phyloP scores from a whole-genome alignment of 371 early-diverging fungal species.

The Capniomyces stellatus region DNA sequence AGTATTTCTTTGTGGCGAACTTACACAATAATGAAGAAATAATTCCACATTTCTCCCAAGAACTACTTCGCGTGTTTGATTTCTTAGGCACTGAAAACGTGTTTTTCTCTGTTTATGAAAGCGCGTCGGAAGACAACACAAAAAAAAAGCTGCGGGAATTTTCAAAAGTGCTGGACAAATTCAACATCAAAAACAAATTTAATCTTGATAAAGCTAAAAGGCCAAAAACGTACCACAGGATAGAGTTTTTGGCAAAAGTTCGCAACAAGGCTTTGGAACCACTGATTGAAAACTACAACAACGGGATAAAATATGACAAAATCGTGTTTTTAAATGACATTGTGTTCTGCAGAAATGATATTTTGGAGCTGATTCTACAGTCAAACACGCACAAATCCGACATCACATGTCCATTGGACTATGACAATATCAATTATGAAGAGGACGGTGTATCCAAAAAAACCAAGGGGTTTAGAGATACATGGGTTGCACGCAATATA shows the following conservation, averaged over 20 bases:
- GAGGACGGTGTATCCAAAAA: too few relatives aligned
- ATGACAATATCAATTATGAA: background rate
- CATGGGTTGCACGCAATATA: slow-evolving; percentile 30
- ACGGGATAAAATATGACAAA: slow-evolving; percentile 2
- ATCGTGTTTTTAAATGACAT: slow-evolving; percentile 31
- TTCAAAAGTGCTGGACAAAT: slow-evolving; percentile 2
- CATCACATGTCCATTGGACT: slow-evolving; percentile 30
- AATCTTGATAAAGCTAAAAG: slow-evolving; percentile 3
- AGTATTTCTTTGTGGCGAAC: slow-evolving; percentile 18
- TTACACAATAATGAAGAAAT: slow-evolving; percentile 22
- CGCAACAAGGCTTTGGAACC: slow-evolving; percentile 28
- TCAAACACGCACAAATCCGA: slow-evolving; percentile 13
- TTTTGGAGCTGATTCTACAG: slow-evolving; percentile 28
- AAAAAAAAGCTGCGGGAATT: slow-evolving; percentile 14
- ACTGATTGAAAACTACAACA: slow-evolving; percentile 1
- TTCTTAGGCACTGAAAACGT: slow-evolving; percentile 11
- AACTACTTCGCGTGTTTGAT: slow-evolving; percentile 14
- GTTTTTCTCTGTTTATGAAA: slow-evolving; percentile 24
- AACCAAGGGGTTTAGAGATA: slow-evolving; percentile 24
- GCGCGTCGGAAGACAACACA: slow-evolving; percentile 22
- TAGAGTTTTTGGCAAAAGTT: slow-evolving; percentile 27
- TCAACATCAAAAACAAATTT: slow-evolving; percentile 16
- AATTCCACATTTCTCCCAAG: slow-evolving; percentile 19
- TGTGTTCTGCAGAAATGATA: slow-evolving; percentile 26
- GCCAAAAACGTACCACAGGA: slow-evolving; percentile 16